A percentile compares a stretch with the other conserved stretches of the same genome.
Conservation (phyloP, 1,139 yeast species). For the Blastobotrys malaysiensis region DNA sequence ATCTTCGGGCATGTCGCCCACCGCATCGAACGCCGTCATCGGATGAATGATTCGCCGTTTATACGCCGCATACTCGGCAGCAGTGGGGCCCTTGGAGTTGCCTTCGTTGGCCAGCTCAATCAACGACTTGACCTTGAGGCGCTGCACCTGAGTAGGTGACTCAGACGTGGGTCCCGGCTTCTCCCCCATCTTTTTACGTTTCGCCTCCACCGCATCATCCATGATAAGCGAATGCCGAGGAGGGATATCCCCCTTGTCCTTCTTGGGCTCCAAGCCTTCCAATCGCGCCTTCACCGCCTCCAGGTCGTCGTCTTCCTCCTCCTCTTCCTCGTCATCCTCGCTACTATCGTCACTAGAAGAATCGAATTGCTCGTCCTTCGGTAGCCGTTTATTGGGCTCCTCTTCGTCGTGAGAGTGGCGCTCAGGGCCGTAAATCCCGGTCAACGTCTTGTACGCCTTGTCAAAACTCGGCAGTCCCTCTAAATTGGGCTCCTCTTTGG, state of each 20-base stretch:
- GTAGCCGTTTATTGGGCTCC: slow-evolving; percentile 9
- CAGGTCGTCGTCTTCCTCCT: slow-evolving; percentile 16
- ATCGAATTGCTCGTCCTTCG: slow-evolving; percentile 18
- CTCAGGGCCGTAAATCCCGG: not conserved
- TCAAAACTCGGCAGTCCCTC: not conserved
- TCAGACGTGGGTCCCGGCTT: slow-evolving; percentile 9
- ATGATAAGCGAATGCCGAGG: not conserved
- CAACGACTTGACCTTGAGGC: slow-evolving; percentile 30
- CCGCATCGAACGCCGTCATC: slow-evolving; percentile 31
- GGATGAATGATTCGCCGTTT: slow-evolving; percentile 43
- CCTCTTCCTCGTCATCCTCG: slow-evolving; percentile 13
- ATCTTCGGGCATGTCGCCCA: slow-evolving; percentile 16
- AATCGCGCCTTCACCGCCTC: slow-evolving; percentile 14
- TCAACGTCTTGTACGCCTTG: not conserved
- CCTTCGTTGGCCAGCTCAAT: slow-evolving; percentile 35
- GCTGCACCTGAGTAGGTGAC: slow-evolving; percentile 10
- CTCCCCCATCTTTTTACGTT: slow-evolving; percentile 14
- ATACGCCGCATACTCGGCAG: slow-evolving; percentile 43
- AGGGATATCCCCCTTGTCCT: slow-evolving; percentile 3
- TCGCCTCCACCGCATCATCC: slow-evolving; percentile 7
- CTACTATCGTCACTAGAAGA: slow-evolving; percentile 12
- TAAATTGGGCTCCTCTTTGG: not conserved
- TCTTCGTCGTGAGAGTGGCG: not conserved
- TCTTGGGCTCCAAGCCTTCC: slow-evolving; percentile 12
- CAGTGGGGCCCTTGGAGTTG: not conserved